Evolutionary conservation across 148 eudicot species (phyloP).

Genomic region (Rhododendron vialii): DNA sequence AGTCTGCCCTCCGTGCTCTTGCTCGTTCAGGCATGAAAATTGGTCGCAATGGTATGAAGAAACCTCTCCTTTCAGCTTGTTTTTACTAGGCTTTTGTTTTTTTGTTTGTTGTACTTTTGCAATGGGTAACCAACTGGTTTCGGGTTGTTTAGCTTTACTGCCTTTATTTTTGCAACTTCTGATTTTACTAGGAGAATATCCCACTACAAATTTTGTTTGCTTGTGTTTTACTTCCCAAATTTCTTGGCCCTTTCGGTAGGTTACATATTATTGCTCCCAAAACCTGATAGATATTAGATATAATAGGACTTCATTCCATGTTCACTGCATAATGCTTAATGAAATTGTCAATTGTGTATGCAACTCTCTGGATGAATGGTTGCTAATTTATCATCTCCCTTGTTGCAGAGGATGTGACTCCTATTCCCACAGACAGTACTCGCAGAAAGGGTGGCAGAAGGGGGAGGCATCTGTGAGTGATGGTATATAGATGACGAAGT

Average conservation of each 20-base stretch:
- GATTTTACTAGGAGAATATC: background rate
- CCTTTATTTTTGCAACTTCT: background rate
- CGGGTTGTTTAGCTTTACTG: background rate
- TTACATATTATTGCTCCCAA: background rate
- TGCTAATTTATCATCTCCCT: background rate
- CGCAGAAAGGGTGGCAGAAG: slow-evolving; percentile 94
- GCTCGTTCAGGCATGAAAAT: slow-evolving; percentile 21
- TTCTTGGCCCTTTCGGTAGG: background rate
- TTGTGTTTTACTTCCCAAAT: background rate
- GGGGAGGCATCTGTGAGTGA: slow-evolving; percentile 88
- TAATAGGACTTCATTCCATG: background rate
- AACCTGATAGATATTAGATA: background rate
- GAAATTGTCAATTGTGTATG: background rate
- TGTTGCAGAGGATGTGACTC: slow-evolving; percentile 80
- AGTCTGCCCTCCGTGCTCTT: slow-evolving; percentile 20
- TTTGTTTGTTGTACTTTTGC: background rate
- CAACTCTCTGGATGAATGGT: background rate
- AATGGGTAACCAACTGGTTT: background rate
- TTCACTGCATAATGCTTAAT: background rate
- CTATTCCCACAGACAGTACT: slow-evolving; percentile 85
- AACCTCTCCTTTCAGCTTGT: background rate
- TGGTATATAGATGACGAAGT: too few species aligned
- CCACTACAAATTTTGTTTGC: background rate
- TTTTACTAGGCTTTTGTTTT: background rate
- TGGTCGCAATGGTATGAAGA: slow-evolving; percentile 14